Conservation (phyloP, 441 rosid species). For the Populus tomentosa region DNA sequence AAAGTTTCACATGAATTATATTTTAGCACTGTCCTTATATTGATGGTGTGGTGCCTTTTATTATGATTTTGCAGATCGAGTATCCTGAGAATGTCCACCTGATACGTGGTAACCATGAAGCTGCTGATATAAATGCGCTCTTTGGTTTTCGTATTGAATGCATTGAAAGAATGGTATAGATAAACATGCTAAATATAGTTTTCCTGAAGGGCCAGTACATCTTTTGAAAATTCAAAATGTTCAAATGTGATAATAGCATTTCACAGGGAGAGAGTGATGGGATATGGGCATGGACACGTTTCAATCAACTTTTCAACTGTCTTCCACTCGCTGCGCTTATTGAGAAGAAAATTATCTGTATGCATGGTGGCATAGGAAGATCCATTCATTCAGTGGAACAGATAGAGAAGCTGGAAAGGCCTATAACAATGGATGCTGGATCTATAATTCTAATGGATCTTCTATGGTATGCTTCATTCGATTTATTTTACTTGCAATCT, state of each 20-base stretch:
- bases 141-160: slow-evolving; percentile 98
- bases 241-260: slow-evolving; percentile 7
- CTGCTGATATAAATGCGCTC: slow-evolving; percentile 16
- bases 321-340: slow-evolving; percentile 97
- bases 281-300: slow-evolving; percentile 99
- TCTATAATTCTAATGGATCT: slow-evolving; percentile 94
- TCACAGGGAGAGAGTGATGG: slow-evolving; percentile 95
- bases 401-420: slow-evolving; percentile 93
- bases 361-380: slow-evolving; percentile 99
- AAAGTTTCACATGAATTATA: slow-evolving; percentile 13
- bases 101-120: slow-evolving; percentile 98
- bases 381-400: slow-evolving; percentile 94
- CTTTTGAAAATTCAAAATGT: neutral
- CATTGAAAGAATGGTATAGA: slow-evolving; percentile 91
- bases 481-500: slow-evolving; percentile 9
- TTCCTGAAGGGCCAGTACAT: neutral
- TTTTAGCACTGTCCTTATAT: slow-evolving; percentile 16
- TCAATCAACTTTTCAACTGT: slow-evolving; percentile 89
- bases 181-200: neutral
- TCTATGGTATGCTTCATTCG: slow-evolving; percentile 51
- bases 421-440: slow-evolving; percentile 99
- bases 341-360: slow-evolving; percentile 95
- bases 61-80: slow-evolving; percentile 64
- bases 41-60: slow-evolving; percentile 18
- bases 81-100: slow-evolving; percentile 92